A percentile compares a stretch with the other conserved stretches of the same genome.
These are phyloP conservation scores for Cercospora sojina DNA, from an alignment of 2,329 filamentous ascomycete genomes.

Conservation along the genomic window DNA sequence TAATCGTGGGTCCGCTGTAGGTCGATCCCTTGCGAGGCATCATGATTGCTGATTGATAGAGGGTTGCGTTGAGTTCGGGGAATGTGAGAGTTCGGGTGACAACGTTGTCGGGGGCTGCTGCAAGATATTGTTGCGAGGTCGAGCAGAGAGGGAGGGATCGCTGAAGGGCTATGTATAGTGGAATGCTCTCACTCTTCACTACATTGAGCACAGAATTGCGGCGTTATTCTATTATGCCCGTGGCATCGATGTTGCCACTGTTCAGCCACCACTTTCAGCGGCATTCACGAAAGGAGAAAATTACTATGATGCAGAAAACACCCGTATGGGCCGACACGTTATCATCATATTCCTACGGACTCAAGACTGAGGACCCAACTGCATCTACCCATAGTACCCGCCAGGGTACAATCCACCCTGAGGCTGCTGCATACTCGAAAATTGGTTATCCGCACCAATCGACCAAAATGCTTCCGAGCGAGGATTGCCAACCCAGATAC, in stretches of 20 bases:
- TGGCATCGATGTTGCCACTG: neutral
- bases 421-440: neutral
- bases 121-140: neutral
- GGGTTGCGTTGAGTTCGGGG: neutral
- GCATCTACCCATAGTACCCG: neutral
- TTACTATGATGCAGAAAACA: neutral
- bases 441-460: neutral
- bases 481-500: neutral
- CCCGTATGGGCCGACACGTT: too few species aligned
- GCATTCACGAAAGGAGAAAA: neutral
- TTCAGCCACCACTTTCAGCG: neutral
- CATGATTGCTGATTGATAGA: neutral
- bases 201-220: neutral
- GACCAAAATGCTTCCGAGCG: neutral
- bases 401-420: neutral
- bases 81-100: neutral
- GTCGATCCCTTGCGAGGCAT: neutral
- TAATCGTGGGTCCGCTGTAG: neutral
- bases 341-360: neutral
- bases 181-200: neutral
- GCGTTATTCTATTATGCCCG: neutral
- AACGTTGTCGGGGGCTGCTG: neutral
- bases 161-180: neutral
- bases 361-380: neutral
- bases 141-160: neutral